A percentile compares a stretch with the other conserved stretches of the same genome.
Conservation (phyloP, 345 rosid genomes). For the Acer yangbiense region DNA sequence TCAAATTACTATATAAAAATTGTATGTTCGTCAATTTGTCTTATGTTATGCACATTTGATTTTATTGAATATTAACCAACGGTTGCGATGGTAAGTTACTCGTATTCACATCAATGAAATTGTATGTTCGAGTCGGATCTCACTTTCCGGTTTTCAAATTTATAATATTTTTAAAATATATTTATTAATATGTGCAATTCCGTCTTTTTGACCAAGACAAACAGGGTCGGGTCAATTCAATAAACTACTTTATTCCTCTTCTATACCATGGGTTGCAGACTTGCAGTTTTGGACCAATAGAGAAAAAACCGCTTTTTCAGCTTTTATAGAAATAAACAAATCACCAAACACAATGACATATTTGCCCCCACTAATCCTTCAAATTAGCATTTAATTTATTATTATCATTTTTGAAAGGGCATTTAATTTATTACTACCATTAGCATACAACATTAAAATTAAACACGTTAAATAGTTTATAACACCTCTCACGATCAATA, state of each 20-base stretch:
- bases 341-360: not conserved
- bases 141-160: no score
- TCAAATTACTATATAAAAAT: not conserved
- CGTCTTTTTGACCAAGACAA: conserved; percentile 3
- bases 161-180: no score
- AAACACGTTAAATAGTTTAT: no score
- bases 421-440: no score
- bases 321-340: not conserved
- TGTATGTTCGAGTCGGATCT: no score
- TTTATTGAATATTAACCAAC: no score
- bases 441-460: no score
- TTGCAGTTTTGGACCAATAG: conserved; percentile 1
- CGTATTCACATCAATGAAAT: no score
- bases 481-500: no score
- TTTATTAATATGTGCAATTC: not conserved
- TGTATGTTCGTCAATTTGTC: not conserved
- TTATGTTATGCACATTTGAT: not conserved
- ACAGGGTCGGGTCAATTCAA: conserved; percentile 8
- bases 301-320: not conserved
- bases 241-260: not conserved
- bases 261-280: not conserved
- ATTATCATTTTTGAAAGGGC: no score
- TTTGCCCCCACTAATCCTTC: not conserved
- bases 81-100: no score
- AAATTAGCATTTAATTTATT: no score